Evolutionary conservation across 1,284 basidiomycete species (phyloP).

Genomic region (Lignosus rhinocerotis): DNA sequence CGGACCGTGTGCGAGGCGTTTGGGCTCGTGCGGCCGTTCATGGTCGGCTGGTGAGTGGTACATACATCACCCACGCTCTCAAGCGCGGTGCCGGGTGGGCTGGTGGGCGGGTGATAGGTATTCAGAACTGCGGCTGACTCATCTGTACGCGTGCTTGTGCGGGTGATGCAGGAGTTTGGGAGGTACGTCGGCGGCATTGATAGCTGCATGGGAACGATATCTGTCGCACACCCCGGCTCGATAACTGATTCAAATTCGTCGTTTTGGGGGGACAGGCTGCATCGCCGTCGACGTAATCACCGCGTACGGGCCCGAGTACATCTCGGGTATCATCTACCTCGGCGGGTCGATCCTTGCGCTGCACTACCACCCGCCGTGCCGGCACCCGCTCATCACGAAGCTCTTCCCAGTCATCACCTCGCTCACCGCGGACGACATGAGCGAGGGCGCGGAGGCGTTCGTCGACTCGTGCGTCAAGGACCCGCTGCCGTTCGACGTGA

Average conservation of each 20-base stretch:
- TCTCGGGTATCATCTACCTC: conserved; percentile 40
- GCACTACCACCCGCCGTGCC: conserved; percentile 23
- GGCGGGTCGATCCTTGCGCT: conserved; percentile 30
- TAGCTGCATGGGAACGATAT: background rate
- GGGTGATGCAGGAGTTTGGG: conserved; percentile 37
- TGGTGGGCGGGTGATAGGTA: too few relatives aligned
- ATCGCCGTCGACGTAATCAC: conserved; percentile 40
- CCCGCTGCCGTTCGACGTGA: conserved; percentile 33
- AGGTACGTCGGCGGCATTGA: conserved; percentile 29
- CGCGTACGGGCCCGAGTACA: conserved; percentile 35
- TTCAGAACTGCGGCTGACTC: background rate
- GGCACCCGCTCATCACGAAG: conserved; percentile 34
- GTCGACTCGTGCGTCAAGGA: conserved; percentile 33
- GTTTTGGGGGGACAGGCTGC: conserved; percentile 25
- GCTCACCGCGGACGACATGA: conserved; percentile 30
- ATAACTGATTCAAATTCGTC: background rate
- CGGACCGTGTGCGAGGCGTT: conserved; percentile 35
- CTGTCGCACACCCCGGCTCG: background rate
- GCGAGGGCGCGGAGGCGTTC: conserved; percentile 33
- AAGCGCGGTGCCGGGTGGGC: background rate
- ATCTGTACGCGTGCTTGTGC: background rate
- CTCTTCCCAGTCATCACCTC: conserved; percentile 32
- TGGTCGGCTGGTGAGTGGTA: conserved; percentile 39
- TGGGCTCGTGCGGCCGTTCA: conserved; percentile 35
- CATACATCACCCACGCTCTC: too few relatives aligned